Evolutionary conservation across 129 eudicot species (phyloP).

Genomic region (Silybum marianum): DNA sequence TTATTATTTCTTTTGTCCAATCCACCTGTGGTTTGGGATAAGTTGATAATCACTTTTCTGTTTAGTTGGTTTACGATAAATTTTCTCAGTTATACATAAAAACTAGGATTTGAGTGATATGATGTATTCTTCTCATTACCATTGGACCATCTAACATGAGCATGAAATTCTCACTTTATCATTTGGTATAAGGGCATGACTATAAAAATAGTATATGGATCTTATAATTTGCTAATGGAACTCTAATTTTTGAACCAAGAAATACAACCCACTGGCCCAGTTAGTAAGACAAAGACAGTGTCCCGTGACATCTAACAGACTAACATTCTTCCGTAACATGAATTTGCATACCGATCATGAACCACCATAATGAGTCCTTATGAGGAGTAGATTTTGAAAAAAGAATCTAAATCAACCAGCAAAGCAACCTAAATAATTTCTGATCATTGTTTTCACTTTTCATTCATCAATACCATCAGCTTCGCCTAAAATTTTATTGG

Average conservation of each 20-base stretch:
- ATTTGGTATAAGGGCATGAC: neutral
- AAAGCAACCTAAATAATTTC: neutral
- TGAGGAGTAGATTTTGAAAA: neutral
- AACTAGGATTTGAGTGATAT: neutral
- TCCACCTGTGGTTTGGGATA: neutral
- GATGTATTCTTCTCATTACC: neutral
- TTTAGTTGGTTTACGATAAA: neutral
- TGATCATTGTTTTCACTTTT: neutral
- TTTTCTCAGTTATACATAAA: neutral
- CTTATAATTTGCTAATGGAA: neutral
- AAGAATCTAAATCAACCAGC: neutral
- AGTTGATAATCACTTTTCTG: neutral
- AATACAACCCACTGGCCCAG: neutral
- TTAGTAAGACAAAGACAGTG: neutral
- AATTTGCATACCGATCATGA: neutral
- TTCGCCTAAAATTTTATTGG: neutral
- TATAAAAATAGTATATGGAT: neutral
- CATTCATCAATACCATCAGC: neutral
- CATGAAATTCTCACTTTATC: neutral
- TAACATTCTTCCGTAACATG: neutral
- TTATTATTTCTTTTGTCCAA: neutral
- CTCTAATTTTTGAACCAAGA: neutral
- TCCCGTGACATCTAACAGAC: neutral
- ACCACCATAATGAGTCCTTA: neutral
- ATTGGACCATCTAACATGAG: neutral